Evolutionary conservation across 2,329 filamentous ascomycete species (phyloP).

Genomic region (Talaromyces amestolkiae): DNA sequence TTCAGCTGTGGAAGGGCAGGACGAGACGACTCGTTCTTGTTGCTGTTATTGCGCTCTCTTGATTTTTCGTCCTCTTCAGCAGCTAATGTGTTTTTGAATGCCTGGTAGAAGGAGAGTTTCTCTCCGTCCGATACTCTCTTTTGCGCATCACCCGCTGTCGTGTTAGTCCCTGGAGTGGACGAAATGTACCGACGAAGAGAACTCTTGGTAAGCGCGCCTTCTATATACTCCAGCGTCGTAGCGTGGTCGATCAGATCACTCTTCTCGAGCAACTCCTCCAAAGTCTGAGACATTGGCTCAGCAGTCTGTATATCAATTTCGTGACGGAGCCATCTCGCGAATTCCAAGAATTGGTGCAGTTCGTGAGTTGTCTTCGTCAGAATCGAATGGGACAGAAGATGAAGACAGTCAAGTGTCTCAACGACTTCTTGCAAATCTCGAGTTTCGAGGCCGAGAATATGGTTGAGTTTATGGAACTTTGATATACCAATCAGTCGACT

Average conservation of each 20-base stretch:
- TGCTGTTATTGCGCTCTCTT: slow-evolving; percentile 33
- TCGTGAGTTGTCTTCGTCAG: slow-evolving; percentile 72
- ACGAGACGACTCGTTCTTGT: slow-evolving; percentile 48
- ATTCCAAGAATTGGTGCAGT: slow-evolving; percentile 70
- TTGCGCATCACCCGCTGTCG: slow-evolving; percentile 24
- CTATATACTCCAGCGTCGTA: slow-evolving; percentile 74
- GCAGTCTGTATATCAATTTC: slow-evolving; percentile 76
- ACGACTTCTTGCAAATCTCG: slow-evolving; percentile 59
- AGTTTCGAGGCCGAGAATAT: slow-evolving; percentile 65
- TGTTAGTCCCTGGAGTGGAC: slow-evolving; percentile 31
- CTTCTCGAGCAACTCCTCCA: slow-evolving; percentile 72
- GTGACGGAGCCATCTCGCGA: slow-evolving; percentile 79
- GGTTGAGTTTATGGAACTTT: slow-evolving; percentile 67
- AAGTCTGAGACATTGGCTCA: slow-evolving; percentile 55
- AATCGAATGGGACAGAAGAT: slow-evolving; percentile 70
- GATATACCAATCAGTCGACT: slow-evolving; percentile 81
- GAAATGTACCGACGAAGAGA: slow-evolving; percentile 60
- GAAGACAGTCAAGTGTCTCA: slow-evolving; percentile 72
- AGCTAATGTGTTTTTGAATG: slow-evolving; percentile 52
- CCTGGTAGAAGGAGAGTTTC: slow-evolving; percentile 40
- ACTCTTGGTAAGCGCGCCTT: slow-evolving; percentile 65
- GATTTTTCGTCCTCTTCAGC: slow-evolving; percentile 37
- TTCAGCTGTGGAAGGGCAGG: slow-evolving; percentile 60
- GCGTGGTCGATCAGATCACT: slow-evolving; percentile 72
- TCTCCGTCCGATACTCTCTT: slow-evolving; percentile 33